Base-by-base conservation (phyloP, 768 basidiomycete species). In the Gloeophyllum trabeum region DNA sequence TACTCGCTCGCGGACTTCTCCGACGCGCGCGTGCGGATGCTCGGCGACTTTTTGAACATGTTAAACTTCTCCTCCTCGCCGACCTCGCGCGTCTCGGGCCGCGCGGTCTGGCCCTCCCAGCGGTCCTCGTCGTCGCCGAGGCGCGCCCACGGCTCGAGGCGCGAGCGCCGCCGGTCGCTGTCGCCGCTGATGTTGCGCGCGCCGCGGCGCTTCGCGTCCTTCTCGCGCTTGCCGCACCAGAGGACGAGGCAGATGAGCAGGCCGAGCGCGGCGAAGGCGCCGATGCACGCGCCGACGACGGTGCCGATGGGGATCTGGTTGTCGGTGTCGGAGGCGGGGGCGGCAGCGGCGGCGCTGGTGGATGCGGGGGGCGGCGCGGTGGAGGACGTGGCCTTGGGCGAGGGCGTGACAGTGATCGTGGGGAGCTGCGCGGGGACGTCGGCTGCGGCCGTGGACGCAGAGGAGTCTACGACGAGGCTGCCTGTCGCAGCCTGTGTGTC, bases 41-140 rank as follows among this genome's bases (percentile, higher is more conserved):
- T 79, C 4, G 69, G 69, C 0, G 73, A 66, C 51, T 74, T 77
- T 59, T 78, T 75, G 64, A 83, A 32, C 28, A 32, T 32, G 16
- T 32, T 32, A 16, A 32, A 32, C 28, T 32, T 32, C 28, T 32
- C 28, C 10, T 38, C 10, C 12, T 38, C 36, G 10, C 10, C 7
- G 14, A n/a, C 19, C 10, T n/a, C 13, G 10, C n/a, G n/a, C n/a
- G n/a, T n/a, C n/a, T n/a, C n/a, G n/a, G n/a, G n/a, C 16, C 28
- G 10, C 10, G 28, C 10, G 16, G 28, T 32, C 28, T 32, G 28
- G 10, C 28, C 28, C 16, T 10, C 10, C 28, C 10, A 16, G 7
- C 19, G 7, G 12, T 38, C 36, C 36, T 21, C 10, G 13, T 10
- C 10, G 13, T 38, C 36, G 10, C 19, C 12, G 10, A 38, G 12